A percentile compares a stretch with the other conserved stretches of the same genome.
phyloP scores from a whole-genome alignment of 1,284 basidiomycete species.

The Ceratobasidium sp. region DNA sequence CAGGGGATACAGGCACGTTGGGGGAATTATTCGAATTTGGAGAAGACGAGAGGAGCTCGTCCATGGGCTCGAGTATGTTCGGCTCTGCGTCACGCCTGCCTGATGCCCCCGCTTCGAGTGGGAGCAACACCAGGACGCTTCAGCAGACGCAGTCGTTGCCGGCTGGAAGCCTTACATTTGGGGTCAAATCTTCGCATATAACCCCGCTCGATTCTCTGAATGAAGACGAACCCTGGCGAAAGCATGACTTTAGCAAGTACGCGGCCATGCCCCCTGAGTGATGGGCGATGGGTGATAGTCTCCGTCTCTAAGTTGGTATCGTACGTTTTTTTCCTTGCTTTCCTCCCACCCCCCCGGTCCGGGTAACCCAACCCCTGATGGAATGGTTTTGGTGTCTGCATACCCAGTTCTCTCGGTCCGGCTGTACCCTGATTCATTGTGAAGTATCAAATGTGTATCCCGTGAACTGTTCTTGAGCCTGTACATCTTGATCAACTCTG shows the following conservation, averaged over 20 bases:
- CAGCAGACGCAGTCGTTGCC: conserved; percentile 44
- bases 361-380: not conserved
- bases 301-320: conserved; percentile 8
- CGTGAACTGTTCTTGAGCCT: not conserved
- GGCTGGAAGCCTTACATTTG: conserved; percentile 40
- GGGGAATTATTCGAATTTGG: conserved; percentile 41
- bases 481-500: conserved; percentile 12
- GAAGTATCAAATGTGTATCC: conserved; percentile 40
- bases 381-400: conserved; percentile 18
- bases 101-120: not conserved
- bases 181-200: not conserved
- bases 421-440: conserved; percentile 18
- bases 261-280: conserved; percentile 35
- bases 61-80: conserved; percentile 33
- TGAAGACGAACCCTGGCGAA: conserved; percentile 42
- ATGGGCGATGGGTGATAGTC: not conserved
- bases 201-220: conserved; percentile 26
- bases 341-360: not conserved
- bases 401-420: conserved; percentile 27
- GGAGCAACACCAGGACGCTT: conserved; percentile 11
- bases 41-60: conserved; percentile 30
- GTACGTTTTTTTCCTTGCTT: conserved; percentile 13
- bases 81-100: conserved; percentile 19
- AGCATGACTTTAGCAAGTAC: conserved; percentile 31
- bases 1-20: not conserved